phyloP scores from a whole-genome alignment of 306 rosid genomes.

The Quercus aquifolioides region DNA sequence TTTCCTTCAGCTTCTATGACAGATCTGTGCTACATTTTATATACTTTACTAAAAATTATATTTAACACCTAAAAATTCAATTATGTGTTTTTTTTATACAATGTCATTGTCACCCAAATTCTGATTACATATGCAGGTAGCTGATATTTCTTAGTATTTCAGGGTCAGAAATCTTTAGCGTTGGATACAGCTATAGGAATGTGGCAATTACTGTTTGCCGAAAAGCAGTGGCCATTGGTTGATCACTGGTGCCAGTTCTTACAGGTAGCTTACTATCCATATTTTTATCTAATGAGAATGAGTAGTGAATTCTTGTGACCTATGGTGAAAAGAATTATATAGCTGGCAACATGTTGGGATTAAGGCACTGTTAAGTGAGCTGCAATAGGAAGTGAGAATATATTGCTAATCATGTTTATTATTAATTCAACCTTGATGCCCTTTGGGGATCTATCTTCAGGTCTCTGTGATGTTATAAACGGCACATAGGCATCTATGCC shows the following conservation, averaged over 20 bases:
- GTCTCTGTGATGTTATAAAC: neutral
- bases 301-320: neutral
- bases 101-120: neutral
- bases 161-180: slow-evolving; percentile 99
- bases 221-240: slow-evolving; percentile 94
- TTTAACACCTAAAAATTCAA: no score
- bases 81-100: no score
- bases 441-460: neutral
- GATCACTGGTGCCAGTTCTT: slow-evolving; percentile 98
- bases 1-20: no score
- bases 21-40: no score
- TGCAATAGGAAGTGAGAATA: neutral
- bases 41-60: no score
- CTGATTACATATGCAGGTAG: neutral
- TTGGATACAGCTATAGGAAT: slow-evolving; percentile 99
- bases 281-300: neutral
- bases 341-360: neutral
- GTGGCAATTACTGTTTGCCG: slow-evolving; percentile 99
- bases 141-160: slow-evolving; percentile 22
- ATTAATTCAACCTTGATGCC: neutral
- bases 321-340: neutral
- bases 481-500: neutral
- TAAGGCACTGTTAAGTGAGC: neutral
- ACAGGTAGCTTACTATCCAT: slow-evolving; percentile 52
- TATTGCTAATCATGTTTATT: neutral